Base-by-base conservation (phyloP, 2,329 filamentous ascomycete genomes). In the Aspergillus phoenicis region DNA sequence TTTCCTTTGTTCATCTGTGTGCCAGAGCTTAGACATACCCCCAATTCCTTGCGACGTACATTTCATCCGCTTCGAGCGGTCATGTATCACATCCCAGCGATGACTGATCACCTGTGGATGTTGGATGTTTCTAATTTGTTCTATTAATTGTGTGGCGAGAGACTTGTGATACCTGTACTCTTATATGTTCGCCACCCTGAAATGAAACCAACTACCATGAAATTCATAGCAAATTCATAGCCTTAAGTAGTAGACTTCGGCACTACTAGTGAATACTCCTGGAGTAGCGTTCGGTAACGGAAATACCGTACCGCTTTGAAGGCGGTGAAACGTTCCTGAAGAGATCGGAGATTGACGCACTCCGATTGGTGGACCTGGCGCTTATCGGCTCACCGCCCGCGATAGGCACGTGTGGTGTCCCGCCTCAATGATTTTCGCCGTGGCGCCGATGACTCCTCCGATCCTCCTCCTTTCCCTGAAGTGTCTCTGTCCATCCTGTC, bases 361-460 rank as follows among this genome's bases (percentile, higher is more conserved):
- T 53, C 58, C 52, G 49, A 68, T 68, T 70, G 68, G 69, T 22
- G 51, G 48, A 58, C 43, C 43, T 36, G 39, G 28, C 36, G 47
- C 64, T 74, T 73, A 73, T 74, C 71, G 60, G 51, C 66, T 76
- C 72, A 75, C 73, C 73, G 73, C 73, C 73, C 64, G 68, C 68
- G 66, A 68, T 73, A 66, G 66, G 41, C 62, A 58, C 58, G 51
- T 49, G 51, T 49, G 60, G 52, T 49, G 57, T 58, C 48, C 60
- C 48, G 39, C 43, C 33, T 41, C 66, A 60, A 62, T 58, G 60
- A 57, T 69, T 62, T 63, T 67, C 60, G 45, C 57, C 26, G 20
- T 28, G 22, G 22, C 24, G 26, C 17, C 47, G 47, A 30, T 51
- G 47, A 51, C 47, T 55, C 60, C 65, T 69, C 64, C 64, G 62